These are phyloP conservation scores for Zygosaccharomyces lentus DNA, from an alignment of 805 yeast genomes.

Conservation along the genomic window DNA sequence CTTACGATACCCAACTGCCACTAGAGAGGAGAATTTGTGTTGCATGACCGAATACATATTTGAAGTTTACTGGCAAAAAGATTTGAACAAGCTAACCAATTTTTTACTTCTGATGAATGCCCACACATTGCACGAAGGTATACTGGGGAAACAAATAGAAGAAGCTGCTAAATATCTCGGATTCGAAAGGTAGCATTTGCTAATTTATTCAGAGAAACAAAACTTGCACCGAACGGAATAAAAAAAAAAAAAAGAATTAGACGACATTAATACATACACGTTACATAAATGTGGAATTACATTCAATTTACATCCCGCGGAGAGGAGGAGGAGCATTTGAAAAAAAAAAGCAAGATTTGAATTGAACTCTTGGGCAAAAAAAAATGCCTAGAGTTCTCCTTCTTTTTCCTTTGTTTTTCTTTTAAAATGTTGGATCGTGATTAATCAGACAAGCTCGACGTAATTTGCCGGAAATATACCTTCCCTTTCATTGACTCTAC, in stretches of 20 bases:
- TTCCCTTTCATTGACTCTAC: constrained; percentile 72
- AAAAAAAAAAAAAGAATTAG: background rate
- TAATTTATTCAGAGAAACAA: background rate
- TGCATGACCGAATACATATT: constrained; percentile 37
- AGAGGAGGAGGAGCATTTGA: background rate
- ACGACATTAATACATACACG: constrained; percentile 7
- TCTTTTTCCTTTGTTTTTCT: too few relatives aligned
- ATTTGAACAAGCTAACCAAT: constrained; percentile 21
- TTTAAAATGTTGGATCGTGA: background rate
- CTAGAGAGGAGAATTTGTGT: constrained; percentile 32
- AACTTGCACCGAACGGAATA: background rate
- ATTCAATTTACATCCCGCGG: background rate
- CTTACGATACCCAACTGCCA: constrained; percentile 32
- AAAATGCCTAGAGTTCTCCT: background rate
- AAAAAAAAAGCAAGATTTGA: background rate
- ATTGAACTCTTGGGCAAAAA: too few relatives aligned
- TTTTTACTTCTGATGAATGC: constrained; percentile 22
- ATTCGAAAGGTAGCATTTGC: constrained; percentile 12
- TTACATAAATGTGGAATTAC: constrained; percentile 2
- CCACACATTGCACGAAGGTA: constrained; percentile 24
- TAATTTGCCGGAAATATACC: constrained; percentile 98
- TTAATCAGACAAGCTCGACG: constrained; percentile 58
- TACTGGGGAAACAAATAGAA: constrained; percentile 27
- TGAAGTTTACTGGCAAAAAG: constrained; percentile 36
- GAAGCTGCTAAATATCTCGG: constrained; percentile 28